These are phyloP conservation scores for Candida xyloterini DNA, from an alignment of 805 yeast genomes.

Conservation along the genomic window DNA sequence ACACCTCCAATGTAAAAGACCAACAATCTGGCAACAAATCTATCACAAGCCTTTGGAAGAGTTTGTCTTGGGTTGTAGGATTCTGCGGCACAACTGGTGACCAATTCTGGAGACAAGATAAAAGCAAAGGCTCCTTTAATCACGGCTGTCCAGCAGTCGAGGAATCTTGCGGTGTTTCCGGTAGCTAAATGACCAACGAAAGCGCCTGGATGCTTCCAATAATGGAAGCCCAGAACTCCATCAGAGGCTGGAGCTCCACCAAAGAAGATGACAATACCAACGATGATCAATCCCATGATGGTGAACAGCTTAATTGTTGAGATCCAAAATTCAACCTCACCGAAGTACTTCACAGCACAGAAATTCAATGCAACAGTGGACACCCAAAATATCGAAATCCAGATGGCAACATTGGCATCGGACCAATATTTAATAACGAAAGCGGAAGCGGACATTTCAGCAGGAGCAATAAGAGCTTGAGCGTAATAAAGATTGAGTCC, in stretches of 20 bases:
- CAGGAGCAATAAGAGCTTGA: slow-evolving; percentile 51
- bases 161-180: slow-evolving; percentile 60
- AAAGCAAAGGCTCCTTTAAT: slow-evolving; percentile 66
- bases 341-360: slow-evolving; percentile 48
- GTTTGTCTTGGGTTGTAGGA: slow-evolving; percentile 31
- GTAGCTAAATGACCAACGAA: slow-evolving; percentile 47
- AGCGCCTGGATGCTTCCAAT: slow-evolving; percentile 38
- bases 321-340: slow-evolving; percentile 64
- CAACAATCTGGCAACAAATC: slow-evolving; percentile 32
- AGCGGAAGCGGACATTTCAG: slow-evolving; percentile 65
- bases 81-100: slow-evolving; percentile 34
- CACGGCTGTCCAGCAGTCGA: slow-evolving; percentile 61
- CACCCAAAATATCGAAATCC: slow-evolving; percentile 53
- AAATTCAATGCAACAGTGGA: slow-evolving; percentile 46
- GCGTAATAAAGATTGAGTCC: slow-evolving; percentile 49
- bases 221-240: slow-evolving; percentile 45
- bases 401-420: slow-evolving; percentile 54
- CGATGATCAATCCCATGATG: slow-evolving; percentile 57
- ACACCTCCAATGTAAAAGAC: slow-evolving; percentile 33
- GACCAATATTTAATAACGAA: slow-evolving; percentile 63
- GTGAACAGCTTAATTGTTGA: slow-evolving; percentile 62
- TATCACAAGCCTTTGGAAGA: slow-evolving; percentile 33
- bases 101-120: slow-evolving; percentile 38
- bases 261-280: slow-evolving; percentile 55
- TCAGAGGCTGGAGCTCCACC: slow-evolving; percentile 59